phyloP scores from a whole-genome alignment of 78 protist species.

The Monocercomonoides exilis region DNA sequence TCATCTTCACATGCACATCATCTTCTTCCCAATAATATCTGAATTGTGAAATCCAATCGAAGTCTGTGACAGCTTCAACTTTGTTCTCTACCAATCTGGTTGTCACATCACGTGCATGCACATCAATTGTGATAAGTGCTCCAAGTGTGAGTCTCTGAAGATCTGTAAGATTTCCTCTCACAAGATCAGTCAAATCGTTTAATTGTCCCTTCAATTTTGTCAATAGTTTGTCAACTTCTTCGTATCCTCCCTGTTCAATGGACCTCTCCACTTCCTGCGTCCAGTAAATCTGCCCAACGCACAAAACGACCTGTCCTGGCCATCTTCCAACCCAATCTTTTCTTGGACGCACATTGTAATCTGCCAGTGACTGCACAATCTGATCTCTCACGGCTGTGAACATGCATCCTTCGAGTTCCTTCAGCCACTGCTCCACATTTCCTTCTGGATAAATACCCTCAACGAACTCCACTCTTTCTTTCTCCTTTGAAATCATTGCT shows the following conservation, averaged over 20 bases:
- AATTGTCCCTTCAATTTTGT: conserved; percentile 16
- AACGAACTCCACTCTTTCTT: conserved; percentile 41
- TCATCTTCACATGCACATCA: conserved; percentile 27
- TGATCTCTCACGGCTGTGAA: conserved; percentile 14
- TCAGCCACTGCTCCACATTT: conserved; percentile 65
- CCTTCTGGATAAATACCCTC: conserved; percentile 46
- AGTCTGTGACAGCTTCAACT: conserved; percentile 26
- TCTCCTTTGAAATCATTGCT: conserved; percentile 53
- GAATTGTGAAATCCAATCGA: conserved; percentile 75
- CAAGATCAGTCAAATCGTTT: conserved; percentile 33
- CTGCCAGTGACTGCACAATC: not conserved
- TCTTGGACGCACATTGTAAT: conserved; percentile 22
- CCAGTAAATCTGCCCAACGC: conserved; percentile 48
- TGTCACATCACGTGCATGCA: conserved; percentile 61
- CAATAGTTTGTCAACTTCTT: conserved; percentile 10
- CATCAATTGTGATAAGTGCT: conserved; percentile 64
- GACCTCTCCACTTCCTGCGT: conserved; percentile 30
- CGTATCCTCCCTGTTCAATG: conserved; percentile 6
- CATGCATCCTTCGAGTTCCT: conserved; percentile 43
- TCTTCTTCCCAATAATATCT: conserved; percentile 64
- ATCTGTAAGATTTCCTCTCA: conserved; percentile 17
- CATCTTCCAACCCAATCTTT: conserved; percentile 42
- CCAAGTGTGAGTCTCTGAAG: conserved; percentile 27
- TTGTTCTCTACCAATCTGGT: conserved; percentile 5
- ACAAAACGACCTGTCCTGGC: conserved; percentile 49